Conservation (phyloP, 2,329 filamentous ascomycete genomes). For the Geosmithia morbida region DNA sequence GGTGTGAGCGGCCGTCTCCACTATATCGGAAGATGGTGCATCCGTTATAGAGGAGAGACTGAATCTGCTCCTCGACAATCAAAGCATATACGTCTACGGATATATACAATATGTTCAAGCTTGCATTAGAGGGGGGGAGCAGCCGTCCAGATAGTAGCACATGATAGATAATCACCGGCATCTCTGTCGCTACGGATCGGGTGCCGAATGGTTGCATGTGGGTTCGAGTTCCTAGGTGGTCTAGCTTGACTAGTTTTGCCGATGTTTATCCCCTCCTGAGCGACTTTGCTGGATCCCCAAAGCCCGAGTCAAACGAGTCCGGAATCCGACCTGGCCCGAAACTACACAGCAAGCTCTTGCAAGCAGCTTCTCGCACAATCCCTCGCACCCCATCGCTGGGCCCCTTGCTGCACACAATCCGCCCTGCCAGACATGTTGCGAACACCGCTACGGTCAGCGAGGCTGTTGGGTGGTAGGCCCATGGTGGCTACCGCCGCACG, state of each 20-base stretch:
- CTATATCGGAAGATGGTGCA: background rate
- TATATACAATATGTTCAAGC: background rate
- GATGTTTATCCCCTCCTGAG: constrained; percentile 25
- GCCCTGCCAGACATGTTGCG: constrained; percentile 44
- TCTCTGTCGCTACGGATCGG: constrained; percentile 6
- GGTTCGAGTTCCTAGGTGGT: no score
- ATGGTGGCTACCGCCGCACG: constrained; percentile 34
- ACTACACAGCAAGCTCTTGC: background rate
- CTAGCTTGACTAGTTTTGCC: constrained; percentile 17
- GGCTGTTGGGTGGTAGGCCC: constrained; percentile 41
- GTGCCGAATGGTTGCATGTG: no score
- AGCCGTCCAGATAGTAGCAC: constrained; percentile 2
- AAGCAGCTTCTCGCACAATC: no score
- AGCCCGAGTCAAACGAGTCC: no score
- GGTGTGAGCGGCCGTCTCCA: background rate
- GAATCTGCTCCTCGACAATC: no score
- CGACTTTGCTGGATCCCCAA: constrained; percentile 21
- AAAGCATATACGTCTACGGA: background rate
- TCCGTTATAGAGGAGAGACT: no score
- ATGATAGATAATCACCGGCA: constrained; percentile 7
- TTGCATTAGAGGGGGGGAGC: constrained; percentile 1
- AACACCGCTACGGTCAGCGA: constrained; percentile 52
- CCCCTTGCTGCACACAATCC: constrained; percentile 9
- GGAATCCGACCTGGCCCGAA: constrained; percentile 3
- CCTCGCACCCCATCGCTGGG: no score